Evolutionary conservation across 2,329 filamentous ascomycete genomes (phyloP).

Genomic region (Penicillium sp.): DNA sequence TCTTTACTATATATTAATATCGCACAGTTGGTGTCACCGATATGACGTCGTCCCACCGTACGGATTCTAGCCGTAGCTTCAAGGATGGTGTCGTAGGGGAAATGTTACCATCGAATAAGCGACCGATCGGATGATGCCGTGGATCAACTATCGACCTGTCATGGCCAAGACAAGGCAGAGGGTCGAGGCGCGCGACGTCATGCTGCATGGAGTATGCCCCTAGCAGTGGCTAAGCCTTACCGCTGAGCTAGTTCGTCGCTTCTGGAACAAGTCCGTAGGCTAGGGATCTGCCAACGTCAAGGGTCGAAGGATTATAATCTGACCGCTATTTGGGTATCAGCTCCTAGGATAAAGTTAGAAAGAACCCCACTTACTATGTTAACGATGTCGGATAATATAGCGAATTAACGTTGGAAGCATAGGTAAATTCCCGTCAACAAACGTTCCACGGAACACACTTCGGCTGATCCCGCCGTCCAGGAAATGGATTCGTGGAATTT

Average conservation of each 20-base stretch:
- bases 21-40: background rate
- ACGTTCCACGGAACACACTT: conserved; percentile 15
- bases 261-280: background rate
- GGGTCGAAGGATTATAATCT: background rate
- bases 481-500: background rate
- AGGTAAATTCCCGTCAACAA: background rate
- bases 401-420: background rate
- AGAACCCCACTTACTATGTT: background rate
- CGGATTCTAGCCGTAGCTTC: background rate
- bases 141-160: background rate
- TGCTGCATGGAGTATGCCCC: conserved; percentile 1
- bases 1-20: background rate
- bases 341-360: background rate
- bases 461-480: conserved; percentile 12
- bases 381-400: background rate
- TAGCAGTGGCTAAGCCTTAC: background rate
- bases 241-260: background rate
- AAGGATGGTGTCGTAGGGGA: background rate
- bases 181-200: conserved; percentile 1
- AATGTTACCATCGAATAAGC: background rate
- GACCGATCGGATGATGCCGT: background rate
- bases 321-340: background rate
- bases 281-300: background rate
- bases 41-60: conserved; percentile 9
- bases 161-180: background rate